phyloP scores from a whole-genome alignment of 768 basidiomycete species.

The Lentinula aciculospora region DNA sequence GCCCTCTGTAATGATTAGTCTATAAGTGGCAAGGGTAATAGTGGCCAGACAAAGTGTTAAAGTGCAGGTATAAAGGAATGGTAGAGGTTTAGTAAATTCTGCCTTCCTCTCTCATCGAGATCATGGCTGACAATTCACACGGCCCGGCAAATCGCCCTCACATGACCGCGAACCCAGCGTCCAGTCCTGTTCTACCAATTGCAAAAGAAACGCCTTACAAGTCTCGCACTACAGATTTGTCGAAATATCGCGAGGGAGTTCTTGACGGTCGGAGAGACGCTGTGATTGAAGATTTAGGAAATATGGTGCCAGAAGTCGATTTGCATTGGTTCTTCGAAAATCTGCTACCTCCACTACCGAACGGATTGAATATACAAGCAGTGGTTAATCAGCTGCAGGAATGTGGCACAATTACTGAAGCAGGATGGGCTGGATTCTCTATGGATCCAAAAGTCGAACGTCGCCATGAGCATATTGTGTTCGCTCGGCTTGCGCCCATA shows the following conservation, averaged over 20 bases:
- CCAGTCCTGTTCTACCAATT: too few relatives aligned
- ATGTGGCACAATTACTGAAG: background rate
- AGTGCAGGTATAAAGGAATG: too few relatives aligned
- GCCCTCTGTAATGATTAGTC: too few relatives aligned
- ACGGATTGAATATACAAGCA: too few relatives aligned
- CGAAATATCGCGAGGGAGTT: background rate
- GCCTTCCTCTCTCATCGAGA: too few relatives aligned
- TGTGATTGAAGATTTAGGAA: constrained; percentile 34
- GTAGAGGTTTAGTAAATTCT: too few relatives aligned
- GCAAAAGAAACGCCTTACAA: background rate
- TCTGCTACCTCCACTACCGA: background rate
- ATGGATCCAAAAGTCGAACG: background rate
- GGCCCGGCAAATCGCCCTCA: background rate
- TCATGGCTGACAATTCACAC: background rate
- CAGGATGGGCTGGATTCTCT: background rate
- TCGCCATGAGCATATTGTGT: background rate
- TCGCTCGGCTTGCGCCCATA: background rate
- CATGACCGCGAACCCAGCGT: background rate
- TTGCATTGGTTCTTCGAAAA: background rate
- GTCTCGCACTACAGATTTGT: background rate
- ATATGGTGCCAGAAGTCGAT: constrained; percentile 33
- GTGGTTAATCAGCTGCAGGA: too few relatives aligned
- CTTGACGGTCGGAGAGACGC: background rate
- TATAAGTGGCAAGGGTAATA: too few relatives aligned
- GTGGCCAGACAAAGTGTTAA: too few relatives aligned